These are phyloP conservation scores for Diutina ranongensis DNA, from an alignment of 1,139 yeast species.

Conservation along the genomic window DNA sequence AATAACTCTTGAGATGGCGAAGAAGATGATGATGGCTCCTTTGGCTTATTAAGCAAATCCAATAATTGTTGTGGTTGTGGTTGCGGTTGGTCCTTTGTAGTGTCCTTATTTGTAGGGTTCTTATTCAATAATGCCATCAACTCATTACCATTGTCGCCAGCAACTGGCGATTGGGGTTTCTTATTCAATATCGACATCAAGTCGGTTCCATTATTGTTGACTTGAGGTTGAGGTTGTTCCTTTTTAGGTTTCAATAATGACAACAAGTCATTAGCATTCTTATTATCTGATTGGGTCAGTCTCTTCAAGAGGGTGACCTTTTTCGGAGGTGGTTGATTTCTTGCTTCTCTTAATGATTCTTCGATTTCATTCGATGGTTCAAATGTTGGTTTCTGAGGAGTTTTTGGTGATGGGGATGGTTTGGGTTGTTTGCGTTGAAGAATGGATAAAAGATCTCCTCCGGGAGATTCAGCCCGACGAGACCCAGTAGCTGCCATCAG, in stretches of 20 bases:
- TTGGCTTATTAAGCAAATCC: neutral
- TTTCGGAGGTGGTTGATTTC: conserved; percentile 1
- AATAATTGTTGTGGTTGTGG: neutral
- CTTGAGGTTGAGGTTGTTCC: neutral
- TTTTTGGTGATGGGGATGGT: conserved; percentile 6
- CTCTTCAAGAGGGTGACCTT: conserved; percentile 20
- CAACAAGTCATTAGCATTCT: conserved; percentile 12
- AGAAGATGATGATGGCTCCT: neutral
- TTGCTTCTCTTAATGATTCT: conserved; percentile 13
- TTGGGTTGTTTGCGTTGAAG: conserved; percentile 10
- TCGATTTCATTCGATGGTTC: conserved; percentile 22
- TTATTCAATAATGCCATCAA: too few species aligned
- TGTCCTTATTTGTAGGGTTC: too few species aligned
- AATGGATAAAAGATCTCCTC: conserved; percentile 8
- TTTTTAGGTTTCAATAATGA: conserved; percentile 11
- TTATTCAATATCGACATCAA: too few species aligned
- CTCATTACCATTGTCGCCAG: too few species aligned
- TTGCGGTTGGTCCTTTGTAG: too few species aligned
- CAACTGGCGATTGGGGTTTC: too few species aligned
- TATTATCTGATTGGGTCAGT: conserved; percentile 7
- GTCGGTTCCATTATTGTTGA: too few species aligned
- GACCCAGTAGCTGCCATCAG: conserved; percentile 5
- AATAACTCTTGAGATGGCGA: neutral
- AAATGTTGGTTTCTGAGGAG: conserved; percentile 8
- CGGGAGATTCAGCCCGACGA: conserved; percentile 4